Percentiles rank a stretch among this genome's conserved stretches.
These are phyloP conservation scores for Entophlyctis luteolus DNA, from an alignment of 192 early-diverging fungal genomes.

Conservation along the genomic window DNA sequence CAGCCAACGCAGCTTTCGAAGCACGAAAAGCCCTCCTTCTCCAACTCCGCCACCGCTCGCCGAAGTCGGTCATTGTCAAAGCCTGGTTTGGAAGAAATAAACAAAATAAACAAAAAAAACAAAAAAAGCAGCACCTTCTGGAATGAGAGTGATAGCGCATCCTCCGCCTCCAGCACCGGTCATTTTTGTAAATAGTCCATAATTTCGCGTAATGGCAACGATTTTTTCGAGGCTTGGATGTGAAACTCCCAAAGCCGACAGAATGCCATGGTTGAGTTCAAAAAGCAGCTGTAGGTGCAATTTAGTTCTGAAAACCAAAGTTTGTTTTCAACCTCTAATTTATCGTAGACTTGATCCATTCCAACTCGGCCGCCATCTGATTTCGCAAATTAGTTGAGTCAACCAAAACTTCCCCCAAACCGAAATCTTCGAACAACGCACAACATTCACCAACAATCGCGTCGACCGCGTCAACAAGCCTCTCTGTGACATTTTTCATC, in stretches of 20 bases:
- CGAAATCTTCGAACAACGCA: conserved; percentile 3
- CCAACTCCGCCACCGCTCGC: conserved; percentile 47
- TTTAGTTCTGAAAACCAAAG: no score
- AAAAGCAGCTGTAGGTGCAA: conserved; percentile 44
- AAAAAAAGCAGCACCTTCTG: conserved; percentile 9
- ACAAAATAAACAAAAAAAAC: neutral
- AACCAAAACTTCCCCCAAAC: neutral
- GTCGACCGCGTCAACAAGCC: conserved; percentile 11
- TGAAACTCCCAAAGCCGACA: conserved; percentile 75
- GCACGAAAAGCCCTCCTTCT: conserved; percentile 61
- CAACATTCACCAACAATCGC: conserved; percentile 8
- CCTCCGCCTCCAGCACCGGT: conserved; percentile 98
- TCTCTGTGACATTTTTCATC: conserved; percentile 49
- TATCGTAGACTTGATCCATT: neutral
- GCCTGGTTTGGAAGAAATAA: conserved; percentile 10
- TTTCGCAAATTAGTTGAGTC: neutral
- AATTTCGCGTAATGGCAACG: conserved; percentile 54
- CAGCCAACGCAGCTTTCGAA: conserved; percentile 66
- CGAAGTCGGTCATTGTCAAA: conserved; percentile 26
- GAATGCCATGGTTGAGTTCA: conserved; percentile 78
- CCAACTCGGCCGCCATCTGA: neutral
- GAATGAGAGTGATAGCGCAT: conserved; percentile 74
- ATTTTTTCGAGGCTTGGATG: conserved; percentile 81
- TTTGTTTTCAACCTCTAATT: no score
- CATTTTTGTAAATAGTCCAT: conserved; percentile 75